Conservation (phyloP, 305 asterid genomes). For the Plantago coronopus region DNA sequence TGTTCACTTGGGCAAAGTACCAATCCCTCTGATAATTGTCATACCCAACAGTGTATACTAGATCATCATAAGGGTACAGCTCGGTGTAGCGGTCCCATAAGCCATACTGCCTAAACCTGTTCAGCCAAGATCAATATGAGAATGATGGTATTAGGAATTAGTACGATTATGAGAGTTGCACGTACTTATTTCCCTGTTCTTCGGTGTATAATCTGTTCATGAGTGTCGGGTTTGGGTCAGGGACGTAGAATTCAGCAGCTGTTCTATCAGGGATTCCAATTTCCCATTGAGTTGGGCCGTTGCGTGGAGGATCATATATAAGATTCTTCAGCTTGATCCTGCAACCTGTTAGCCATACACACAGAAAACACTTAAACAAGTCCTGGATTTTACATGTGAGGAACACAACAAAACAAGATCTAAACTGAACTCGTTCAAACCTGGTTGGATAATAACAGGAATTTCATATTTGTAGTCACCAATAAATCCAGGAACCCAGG, state of each 20-base stretch:
- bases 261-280: slow-evolving; percentile 83
- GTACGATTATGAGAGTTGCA: not conserved
- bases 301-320: slow-evolving; percentile 57
- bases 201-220: slow-evolving; percentile 50
- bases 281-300: slow-evolving; percentile 86
- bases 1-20: slow-evolving; percentile 84
- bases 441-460: slow-evolving; percentile 42
- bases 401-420: not conserved
- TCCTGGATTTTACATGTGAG: not conserved
- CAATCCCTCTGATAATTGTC: slow-evolving; percentile 53
- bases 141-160: not conserved
- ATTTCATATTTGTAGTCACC: slow-evolving; percentile 56
- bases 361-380: not conserved
- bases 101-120: slow-evolving; percentile 82
- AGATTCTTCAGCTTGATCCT: slow-evolving; percentile 42
- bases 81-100: slow-evolving; percentile 85
- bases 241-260: slow-evolving; percentile 70
- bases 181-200: slow-evolving; percentile 40
- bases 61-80: slow-evolving; percentile 57
- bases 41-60: slow-evolving; percentile 47
- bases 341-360: slow-evolving; percentile 33
- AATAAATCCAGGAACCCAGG: slow-evolving; percentile 76
- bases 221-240: slow-evolving; percentile 61
- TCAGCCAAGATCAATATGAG: not conserved
- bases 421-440: slow-evolving; percentile 25